Conservation (phyloP, 352 stramenopile genomes). For the Albugo candida region DNA sequence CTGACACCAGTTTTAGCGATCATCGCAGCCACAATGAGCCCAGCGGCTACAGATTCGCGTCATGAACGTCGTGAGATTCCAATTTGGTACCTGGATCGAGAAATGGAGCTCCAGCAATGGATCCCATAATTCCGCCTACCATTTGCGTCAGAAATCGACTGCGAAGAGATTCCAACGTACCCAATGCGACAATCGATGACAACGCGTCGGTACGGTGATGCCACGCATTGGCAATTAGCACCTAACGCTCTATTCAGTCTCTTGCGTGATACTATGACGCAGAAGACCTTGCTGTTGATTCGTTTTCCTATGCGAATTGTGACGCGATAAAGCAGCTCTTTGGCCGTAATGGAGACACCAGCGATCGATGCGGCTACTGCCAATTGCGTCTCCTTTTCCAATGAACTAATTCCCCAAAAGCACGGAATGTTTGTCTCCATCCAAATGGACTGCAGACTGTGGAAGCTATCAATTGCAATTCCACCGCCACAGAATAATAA, state of each 20-base stretch:
- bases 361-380: slow-evolving; percentile 70
- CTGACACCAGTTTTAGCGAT: slow-evolving; percentile 75
- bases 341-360: slow-evolving; percentile 79
- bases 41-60: slow-evolving; percentile 26
- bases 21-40: slow-evolving; percentile 72
- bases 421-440: slow-evolving; percentile 5
- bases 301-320: slow-evolving; percentile 83
- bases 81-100: slow-evolving; percentile 34
- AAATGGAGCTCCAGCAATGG: slow-evolving; percentile 41
- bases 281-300: slow-evolving; percentile 77
- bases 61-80: background rate
- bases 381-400: slow-evolving; percentile 14
- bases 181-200: slow-evolving; percentile 74
- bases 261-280: background rate
- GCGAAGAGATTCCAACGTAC: too few species aligned
- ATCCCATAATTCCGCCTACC: slow-evolving; percentile 51
- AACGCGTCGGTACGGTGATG: slow-evolving; percentile 84
- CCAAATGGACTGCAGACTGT: slow-evolving; percentile 54
- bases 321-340: slow-evolving; percentile 87
- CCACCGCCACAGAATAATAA: slow-evolving; percentile 47
- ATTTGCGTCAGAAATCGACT: too few species aligned
- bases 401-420: background rate
- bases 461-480: slow-evolving; percentile 54
- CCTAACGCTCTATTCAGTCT: slow-evolving; percentile 14
- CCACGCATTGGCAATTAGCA: slow-evolving; percentile 96